Evolutionary conservation across 805 yeast genomes (phyloP).

Genomic region (Scheffersomyces amazonensis): DNA sequence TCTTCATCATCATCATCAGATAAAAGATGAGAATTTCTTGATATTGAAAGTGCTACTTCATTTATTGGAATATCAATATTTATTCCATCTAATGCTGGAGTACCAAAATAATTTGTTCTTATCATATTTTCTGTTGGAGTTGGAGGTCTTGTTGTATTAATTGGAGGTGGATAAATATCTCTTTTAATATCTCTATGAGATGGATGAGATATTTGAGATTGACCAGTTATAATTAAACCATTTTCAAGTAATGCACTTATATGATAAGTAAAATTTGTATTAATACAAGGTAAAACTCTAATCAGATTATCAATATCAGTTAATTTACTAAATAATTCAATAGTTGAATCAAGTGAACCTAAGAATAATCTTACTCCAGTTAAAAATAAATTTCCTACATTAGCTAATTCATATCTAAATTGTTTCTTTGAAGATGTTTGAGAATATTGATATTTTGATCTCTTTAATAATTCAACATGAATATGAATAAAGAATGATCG

Average conservation of each 20-base stretch:
- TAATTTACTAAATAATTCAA: constrained; percentile 69
- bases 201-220: constrained; percentile 92
- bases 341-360: constrained; percentile 82
- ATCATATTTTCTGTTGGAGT: constrained; percentile 7
- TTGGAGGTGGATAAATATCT: constrained; percentile 23
- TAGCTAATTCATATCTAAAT: constrained; percentile 74
- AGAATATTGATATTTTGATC: constrained; percentile 46
- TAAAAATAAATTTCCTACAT: constrained; percentile 79
- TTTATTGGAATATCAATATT: constrained; percentile 4
- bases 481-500: constrained; percentile 77
- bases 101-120: constrained; percentile 4
- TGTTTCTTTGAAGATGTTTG: constrained; percentile 37
- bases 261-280: constrained; percentile 82
- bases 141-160: constrained; percentile 19
- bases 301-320: constrained; percentile 52
- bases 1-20: constrained; percentile 8
- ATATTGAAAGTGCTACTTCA: constrained; percentile 5
- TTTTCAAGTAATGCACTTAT: constrained; percentile 72
- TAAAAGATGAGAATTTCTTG: neutral
- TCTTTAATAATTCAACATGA: constrained; percentile 71
- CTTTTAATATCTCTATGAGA: constrained; percentile 19
- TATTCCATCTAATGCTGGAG: neutral
- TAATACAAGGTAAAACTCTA: constrained; percentile 75
- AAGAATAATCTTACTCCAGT: constrained; percentile 80
- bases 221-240: constrained; percentile 81